Percentiles rank a stretch among this genome's conserved stretches.
Evolutionary conservation across 2,329 filamentous ascomycete species (phyloP).

Genomic region (Chrysoporthe puriensis): DNA sequence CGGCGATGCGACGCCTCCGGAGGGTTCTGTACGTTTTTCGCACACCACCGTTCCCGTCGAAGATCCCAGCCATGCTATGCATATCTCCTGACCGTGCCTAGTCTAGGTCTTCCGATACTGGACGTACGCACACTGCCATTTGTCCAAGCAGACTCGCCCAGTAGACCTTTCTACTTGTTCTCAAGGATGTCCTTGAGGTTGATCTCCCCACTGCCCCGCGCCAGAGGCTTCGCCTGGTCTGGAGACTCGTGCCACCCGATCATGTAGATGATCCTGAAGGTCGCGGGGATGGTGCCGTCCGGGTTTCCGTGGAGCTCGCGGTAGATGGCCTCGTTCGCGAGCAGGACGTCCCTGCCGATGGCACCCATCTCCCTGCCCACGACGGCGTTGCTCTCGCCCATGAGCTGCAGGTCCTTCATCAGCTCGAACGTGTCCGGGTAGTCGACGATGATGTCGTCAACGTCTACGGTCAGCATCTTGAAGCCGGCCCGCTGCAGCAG

Average conservation of each 20-base stretch:
- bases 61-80: not conserved
- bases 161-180: slow-evolving; percentile 41
- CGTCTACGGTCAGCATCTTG: slow-evolving; percentile 93
- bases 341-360: slow-evolving; percentile 79
- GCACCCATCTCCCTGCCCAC: slow-evolving; percentile 80
- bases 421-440: slow-evolving; percentile 88
- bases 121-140: not conserved
- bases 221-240: slow-evolving; percentile 77
- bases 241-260: slow-evolving; percentile 94
- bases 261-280: slow-evolving; percentile 96
- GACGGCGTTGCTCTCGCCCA: slow-evolving; percentile 94
- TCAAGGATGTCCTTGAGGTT: slow-evolving; percentile 82
- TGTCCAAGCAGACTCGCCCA: not conserved
- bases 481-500: slow-evolving; percentile 86
- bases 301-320: slow-evolving; percentile 82
- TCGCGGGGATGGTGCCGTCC: slow-evolving; percentile 79
- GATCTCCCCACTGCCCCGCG: slow-evolving; percentile 82
- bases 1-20: not conserved
- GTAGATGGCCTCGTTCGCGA: slow-evolving; percentile 90
- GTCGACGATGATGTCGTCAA: slow-evolving; percentile 96
- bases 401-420: slow-evolving; percentile 92
- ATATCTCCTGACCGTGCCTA: not conserved
- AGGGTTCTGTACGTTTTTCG: not conserved
- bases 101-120: not conserved
- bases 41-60: not conserved